Evolutionary conservation across 768 basidiomycete genomes (phyloP).

Genomic region (Mycena amicta): DNA sequence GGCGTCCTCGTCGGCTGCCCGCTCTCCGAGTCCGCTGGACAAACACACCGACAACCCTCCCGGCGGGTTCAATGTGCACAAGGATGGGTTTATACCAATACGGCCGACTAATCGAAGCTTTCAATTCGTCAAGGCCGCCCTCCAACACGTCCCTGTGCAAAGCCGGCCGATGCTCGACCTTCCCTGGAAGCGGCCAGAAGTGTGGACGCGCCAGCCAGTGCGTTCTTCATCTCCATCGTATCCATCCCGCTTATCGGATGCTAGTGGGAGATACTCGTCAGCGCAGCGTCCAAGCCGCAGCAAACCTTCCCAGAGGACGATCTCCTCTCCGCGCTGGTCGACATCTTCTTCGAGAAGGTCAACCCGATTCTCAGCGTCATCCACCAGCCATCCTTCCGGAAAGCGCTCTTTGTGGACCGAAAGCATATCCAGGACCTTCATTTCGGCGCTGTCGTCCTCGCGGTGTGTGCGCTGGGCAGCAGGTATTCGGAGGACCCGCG

Average conservation of each 20-base stretch:
- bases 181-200: background rate
- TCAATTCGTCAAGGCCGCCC: background rate
- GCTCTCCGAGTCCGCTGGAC: background rate
- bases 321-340: constrained; percentile 51
- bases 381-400: constrained; percentile 66
- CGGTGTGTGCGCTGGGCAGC: constrained; percentile 64
- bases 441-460: constrained; percentile 62
- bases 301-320: constrained; percentile 51
- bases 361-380: constrained; percentile 61
- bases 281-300: constrained; percentile 9
- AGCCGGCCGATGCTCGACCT: background rate
- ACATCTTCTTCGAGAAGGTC: constrained; percentile 57
- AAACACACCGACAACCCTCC: background rate
- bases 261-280: constrained; percentile 9
- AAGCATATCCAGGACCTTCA: constrained; percentile 50
- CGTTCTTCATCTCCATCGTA: background rate
- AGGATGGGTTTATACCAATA: background rate
- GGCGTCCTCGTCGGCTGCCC: background rate
- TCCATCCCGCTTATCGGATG: background rate
- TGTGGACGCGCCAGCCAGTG: constrained; percentile 1
- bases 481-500: constrained; percentile 58
- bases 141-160: background rate
- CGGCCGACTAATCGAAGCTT: background rate
- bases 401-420: constrained; percentile 40
- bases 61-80: background rate